Conservation (phyloP, 2,329 filamentous ascomycete species). For the Trichoderma atrobrunneum region DNA sequence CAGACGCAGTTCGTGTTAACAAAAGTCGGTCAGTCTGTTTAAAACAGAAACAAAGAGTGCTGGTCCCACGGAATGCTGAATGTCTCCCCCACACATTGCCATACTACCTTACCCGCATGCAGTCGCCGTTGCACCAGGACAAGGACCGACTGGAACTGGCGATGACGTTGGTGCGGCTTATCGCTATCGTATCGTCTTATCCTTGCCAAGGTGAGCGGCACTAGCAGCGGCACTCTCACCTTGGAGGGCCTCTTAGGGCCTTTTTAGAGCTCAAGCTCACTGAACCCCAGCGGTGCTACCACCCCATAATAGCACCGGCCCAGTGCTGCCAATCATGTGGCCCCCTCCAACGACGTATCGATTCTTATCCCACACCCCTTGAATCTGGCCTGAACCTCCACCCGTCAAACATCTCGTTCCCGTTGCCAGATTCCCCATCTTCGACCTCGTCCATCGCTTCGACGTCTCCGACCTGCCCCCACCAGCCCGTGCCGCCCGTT, state of each 20-base stretch:
- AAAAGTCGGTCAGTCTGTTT: background rate
- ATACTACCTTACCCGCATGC: background rate
- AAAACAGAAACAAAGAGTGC: background rate
- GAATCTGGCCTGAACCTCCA: slow-evolving; percentile 24
- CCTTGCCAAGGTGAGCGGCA: slow-evolving; percentile 18
- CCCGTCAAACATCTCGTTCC: slow-evolving; percentile 31
- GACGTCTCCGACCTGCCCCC: slow-evolving; percentile 19
- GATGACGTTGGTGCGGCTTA: slow-evolving; percentile 15
- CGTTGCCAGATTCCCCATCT: slow-evolving; percentile 24
- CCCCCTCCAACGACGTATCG: slow-evolving; percentile 25
- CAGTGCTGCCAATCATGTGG: slow-evolving; percentile 34
- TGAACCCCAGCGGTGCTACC: slow-evolving; percentile 22
- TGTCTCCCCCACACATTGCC: background rate
- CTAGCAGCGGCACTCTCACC: slow-evolving; percentile 13
- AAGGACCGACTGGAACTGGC: background rate
- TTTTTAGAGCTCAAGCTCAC: slow-evolving; percentile 10
- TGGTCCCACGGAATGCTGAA: background rate
- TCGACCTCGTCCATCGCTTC: slow-evolving; percentile 5
- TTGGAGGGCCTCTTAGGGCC: background rate
- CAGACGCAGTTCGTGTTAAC: too few species aligned
- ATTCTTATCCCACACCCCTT: slow-evolving; percentile 24
- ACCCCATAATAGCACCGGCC: slow-evolving; percentile 23
- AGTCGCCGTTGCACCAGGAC: slow-evolving; percentile 2
- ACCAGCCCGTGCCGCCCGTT: slow-evolving; percentile 19
- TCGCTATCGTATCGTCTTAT: slow-evolving; percentile 13